Percentiles rank a stretch among this genome's conserved stretches.
phyloP scores from a whole-genome alignment of 768 basidiomycete species.

The Trametes elegans region DNA sequence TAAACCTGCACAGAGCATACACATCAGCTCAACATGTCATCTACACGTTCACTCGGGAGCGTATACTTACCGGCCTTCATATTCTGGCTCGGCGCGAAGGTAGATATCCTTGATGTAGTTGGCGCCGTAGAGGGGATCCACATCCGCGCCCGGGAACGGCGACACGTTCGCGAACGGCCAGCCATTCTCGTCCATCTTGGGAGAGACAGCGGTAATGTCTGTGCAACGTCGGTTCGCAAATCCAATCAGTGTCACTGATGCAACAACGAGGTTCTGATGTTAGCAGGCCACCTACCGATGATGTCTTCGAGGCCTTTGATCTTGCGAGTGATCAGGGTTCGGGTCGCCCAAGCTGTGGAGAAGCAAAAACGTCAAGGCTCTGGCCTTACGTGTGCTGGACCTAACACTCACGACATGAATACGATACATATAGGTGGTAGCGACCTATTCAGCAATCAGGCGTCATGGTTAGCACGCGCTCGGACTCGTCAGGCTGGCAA shows the following conservation, averaged over 20 bases:
- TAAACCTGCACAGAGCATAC: slow-evolving; percentile 63
- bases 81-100: slow-evolving; percentile 59
- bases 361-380: not conserved
- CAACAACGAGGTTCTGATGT: too few species aligned
- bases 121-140: slow-evolving; percentile 68
- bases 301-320: slow-evolving; percentile 89
- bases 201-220: slow-evolving; percentile 84
- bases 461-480: not conserved
- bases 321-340: slow-evolving; percentile 84
- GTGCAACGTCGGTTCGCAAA: not conserved
- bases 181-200: slow-evolving; percentile 77
- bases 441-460: slow-evolving; percentile 48
- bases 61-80: not conserved
- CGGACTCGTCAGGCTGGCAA: not conserved
- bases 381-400: not conserved
- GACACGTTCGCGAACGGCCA: slow-evolving; percentile 84
- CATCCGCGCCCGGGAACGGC: slow-evolving; percentile 68
- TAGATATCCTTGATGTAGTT: slow-evolving; percentile 86
- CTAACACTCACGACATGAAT: slow-evolving; percentile 68
- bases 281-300: slow-evolving; percentile 66
- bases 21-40: too few species aligned
- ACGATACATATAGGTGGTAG: slow-evolving; percentile 89
- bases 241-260: not conserved
- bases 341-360: slow-evolving; percentile 90
- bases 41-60: not conserved